These are phyloP conservation scores for Irpex sp. DNA, from an alignment of 1,284 basidiomycete species.

Conservation along the genomic window DNA sequence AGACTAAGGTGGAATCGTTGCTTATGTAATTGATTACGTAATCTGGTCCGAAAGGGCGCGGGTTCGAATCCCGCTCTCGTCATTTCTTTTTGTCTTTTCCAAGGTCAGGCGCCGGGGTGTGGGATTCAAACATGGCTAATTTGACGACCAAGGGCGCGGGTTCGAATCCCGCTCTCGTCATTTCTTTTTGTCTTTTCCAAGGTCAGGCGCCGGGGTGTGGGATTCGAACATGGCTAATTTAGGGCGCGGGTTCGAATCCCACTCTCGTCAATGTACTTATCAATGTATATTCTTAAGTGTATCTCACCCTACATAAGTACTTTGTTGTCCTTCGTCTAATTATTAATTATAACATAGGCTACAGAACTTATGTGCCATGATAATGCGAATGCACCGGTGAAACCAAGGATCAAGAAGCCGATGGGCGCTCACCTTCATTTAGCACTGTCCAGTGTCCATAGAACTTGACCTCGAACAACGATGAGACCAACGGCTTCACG, in stretches of 20 bases:
- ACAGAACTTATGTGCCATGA: no score
- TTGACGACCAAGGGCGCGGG: conserved; percentile 30
- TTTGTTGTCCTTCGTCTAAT: no score
- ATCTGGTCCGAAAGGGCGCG: conserved; percentile 37
- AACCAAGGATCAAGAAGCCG: background rate
- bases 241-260: conserved; percentile 43
- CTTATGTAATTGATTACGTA: background rate
- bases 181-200: background rate
- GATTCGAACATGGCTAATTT: no score
- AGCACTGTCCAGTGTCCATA: background rate
- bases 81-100: background rate
- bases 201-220: no score
- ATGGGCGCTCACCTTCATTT: background rate
- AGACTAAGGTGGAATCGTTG: conserved; percentile 54
- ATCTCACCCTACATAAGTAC: no score
- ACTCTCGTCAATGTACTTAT: conserved; percentile 20
- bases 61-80: conserved; percentile 40
- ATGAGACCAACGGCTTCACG: conserved; percentile 77
- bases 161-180: conserved; percentile 39
- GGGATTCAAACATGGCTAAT: no score
- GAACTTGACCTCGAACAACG: conserved; percentile 3
- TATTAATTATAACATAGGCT: no score
- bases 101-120: no score
- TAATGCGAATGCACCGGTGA: background rate
- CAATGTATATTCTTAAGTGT: no score